phyloP scores from a whole-genome alignment of 139 green algal species.

The Chlamydomonas sphaeroides region DNA sequence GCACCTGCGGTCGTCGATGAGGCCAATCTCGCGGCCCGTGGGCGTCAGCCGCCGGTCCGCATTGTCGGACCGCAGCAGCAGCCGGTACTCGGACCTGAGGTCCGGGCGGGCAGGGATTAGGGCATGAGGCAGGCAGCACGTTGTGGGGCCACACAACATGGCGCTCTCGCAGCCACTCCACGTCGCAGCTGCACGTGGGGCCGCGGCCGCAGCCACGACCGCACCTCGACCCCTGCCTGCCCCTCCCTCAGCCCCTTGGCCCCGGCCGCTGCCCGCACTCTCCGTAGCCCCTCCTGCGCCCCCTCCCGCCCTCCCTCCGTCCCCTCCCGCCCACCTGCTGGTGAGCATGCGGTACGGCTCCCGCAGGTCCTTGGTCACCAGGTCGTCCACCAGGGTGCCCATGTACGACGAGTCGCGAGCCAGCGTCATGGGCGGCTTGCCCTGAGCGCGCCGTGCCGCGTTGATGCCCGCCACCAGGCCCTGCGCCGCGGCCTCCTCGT shows the following conservation, averaged over 20 bases:
- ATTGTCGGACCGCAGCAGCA: slow-evolving; percentile 95
- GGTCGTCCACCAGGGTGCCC: slow-evolving; percentile 96
- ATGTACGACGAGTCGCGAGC: slow-evolving; percentile 87
- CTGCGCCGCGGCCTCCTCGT: slow-evolving; percentile 95
- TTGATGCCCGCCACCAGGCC: slow-evolving; percentile 94
- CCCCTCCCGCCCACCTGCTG: slow-evolving; percentile 48
- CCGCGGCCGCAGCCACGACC: too few relatives aligned
- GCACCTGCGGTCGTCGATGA: slow-evolving; percentile 82
- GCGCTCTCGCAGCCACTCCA: too few relatives aligned
- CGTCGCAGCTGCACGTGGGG: too few relatives aligned
- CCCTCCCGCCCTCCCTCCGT: background rate
- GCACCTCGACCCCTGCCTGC: too few relatives aligned
- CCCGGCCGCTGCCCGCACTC: background rate
- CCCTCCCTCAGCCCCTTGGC: too few relatives aligned
- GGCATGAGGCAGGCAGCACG: background rate
- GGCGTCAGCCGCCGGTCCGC: slow-evolving; percentile 93
- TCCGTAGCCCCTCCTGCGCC: background rate
- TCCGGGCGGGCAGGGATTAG: too few relatives aligned
- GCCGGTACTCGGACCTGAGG: slow-evolving; percentile 89
- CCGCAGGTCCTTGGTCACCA: slow-evolving; percentile 95
- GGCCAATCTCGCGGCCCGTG: slow-evolving; percentile 84
- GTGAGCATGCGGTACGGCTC: slow-evolving; percentile 99
- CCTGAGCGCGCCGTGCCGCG: slow-evolving; percentile 76
- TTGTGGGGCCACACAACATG: background rate
- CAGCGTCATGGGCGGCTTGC: slow-evolving; percentile 63